Conservation (phyloP, 1,284 basidiomycete species). For the Coniferiporia weirii region DNA sequence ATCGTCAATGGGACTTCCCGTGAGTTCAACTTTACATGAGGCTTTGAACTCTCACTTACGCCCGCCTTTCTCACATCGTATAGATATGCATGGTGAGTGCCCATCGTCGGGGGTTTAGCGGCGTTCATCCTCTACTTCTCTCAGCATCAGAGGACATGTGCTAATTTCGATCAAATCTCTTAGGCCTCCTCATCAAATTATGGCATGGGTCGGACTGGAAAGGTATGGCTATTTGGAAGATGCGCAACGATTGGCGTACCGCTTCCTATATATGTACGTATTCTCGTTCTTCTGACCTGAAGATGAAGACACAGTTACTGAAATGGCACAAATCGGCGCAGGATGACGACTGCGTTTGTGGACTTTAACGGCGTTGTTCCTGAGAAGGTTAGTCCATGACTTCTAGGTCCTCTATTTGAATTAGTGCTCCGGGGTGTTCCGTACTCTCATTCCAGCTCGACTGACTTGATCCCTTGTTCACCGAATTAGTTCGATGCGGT, state of each 20-base stretch:
- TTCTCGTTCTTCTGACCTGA: background rate
- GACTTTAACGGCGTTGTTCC: constrained; percentile 98
- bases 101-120: background rate
- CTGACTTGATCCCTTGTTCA: background rate
- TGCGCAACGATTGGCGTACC: constrained; percentile 88
- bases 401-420: background rate
- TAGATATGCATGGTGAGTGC: constrained; percentile 59
- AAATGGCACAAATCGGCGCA: constrained; percentile 25
- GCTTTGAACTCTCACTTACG: constrained; percentile 15
- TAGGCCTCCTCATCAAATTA: constrained; percentile 96
- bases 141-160: background rate
- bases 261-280: constrained; percentile 92
- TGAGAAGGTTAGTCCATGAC: constrained; percentile 65
- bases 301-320: background rate
- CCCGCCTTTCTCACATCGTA: constrained; percentile 17
- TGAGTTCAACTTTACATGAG: constrained; percentile 37
- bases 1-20: constrained; percentile 96
- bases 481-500: constrained; percentile 83
- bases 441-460: background rate
- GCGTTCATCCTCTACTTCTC: background rate
- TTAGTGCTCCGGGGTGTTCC: background rate
- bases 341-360: constrained; percentile 89
- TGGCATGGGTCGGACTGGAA: constrained; percentile 95
- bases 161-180: constrained; percentile 25
- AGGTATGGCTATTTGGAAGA: constrained; percentile 95